Evolutionary conservation across 768 basidiomycete species (phyloP), one percentile per base, ranked within the genome.

Genomic region (Hericium erinaceus): DNA sequence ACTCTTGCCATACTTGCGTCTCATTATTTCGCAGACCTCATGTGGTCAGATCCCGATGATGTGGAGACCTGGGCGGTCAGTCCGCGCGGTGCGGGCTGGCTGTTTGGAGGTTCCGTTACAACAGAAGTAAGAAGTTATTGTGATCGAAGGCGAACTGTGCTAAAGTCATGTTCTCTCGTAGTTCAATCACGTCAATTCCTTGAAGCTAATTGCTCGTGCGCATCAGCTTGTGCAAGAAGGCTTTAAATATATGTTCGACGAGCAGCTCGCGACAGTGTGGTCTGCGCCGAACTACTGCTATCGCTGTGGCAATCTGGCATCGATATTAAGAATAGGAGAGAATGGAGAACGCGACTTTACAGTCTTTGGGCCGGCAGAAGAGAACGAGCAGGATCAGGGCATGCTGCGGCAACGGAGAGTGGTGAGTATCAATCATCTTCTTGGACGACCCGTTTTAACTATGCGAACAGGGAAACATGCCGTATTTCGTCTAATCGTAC

Each of bases 31-130:
- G 20, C 22, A 93, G 93, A 98, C 68, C 80, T 98, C 12, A 97
- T 98, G 93, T 98, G 95, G 95, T 93, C 90, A 39, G 95, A 98
- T 69, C 95, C 89, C 3, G 94, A 98, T 66, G 91, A 95, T 46
- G 87, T 95, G 41, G 88, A 91, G 41, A 94, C 89, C 44, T 98
- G 95, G 95, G 95, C 93, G 4, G 92, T 98, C 55, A 95, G 92
- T 62, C 95, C 95, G 4, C 80, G 95, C 40, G 95, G 95, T 18
- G 95, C 95, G 5, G 95, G 95, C 0, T 98, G 93, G 89, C 74
- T 97, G 20, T 97, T 98, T 62, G 95, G 95, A 7, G 84, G 79
- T 13, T 84, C 77, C 55, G 91, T 98, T 0, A 93, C 94, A 8
- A 78, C 77, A 61, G 93, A 95, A 78, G 92, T 89, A 52, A 40